Conservation (phyloP, 2,329 filamentous ascomycete species). For the Arthrobotrys musiformis region DNA sequence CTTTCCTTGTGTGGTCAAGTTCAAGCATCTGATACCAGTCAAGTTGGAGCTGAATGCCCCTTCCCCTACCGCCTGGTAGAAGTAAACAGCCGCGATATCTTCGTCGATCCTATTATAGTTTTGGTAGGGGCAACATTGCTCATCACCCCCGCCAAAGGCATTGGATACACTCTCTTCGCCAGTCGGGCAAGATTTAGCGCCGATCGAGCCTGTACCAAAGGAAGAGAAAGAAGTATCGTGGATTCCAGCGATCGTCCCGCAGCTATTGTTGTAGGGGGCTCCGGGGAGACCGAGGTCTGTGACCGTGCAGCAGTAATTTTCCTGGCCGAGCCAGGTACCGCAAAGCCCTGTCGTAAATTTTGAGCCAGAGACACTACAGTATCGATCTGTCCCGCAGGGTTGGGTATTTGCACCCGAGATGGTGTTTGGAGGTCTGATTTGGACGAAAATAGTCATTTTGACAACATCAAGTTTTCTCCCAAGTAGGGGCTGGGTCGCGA, state of each 20-base stretch:
- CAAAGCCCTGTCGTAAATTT: conserved; percentile 39
- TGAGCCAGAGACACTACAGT: conserved; percentile 22
- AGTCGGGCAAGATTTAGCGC: conserved; percentile 8
- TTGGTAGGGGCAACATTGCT: conserved; percentile 31
- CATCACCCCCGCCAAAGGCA: background rate
- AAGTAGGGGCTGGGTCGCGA: no score
- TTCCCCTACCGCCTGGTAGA: background rate
- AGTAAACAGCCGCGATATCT: conserved; percentile 25
- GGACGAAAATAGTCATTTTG: conserved; percentile 27
- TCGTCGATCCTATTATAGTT: conserved; percentile 19
- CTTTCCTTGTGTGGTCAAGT: conserved; percentile 39
- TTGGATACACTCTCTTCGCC: background rate
- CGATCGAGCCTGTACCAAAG: conserved; percentile 18
- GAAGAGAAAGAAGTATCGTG: conserved; percentile 23
- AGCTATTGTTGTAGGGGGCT: conserved; percentile 21
- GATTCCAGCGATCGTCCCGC: conserved; percentile 33
- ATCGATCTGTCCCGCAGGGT: conserved; percentile 12
- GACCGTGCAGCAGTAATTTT: conserved; percentile 41
- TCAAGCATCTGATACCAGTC: conserved; percentile 38
- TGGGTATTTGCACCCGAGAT: background rate
- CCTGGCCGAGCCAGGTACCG: conserved; percentile 37
- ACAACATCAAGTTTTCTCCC: background rate
- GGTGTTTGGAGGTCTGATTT: conserved; percentile 32
- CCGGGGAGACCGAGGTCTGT: background rate
- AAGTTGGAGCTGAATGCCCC: conserved; percentile 15